These are phyloP conservation scores for Suhomyces emberorum DNA, from an alignment of 805 yeast species.

Conservation along the genomic window DNA sequence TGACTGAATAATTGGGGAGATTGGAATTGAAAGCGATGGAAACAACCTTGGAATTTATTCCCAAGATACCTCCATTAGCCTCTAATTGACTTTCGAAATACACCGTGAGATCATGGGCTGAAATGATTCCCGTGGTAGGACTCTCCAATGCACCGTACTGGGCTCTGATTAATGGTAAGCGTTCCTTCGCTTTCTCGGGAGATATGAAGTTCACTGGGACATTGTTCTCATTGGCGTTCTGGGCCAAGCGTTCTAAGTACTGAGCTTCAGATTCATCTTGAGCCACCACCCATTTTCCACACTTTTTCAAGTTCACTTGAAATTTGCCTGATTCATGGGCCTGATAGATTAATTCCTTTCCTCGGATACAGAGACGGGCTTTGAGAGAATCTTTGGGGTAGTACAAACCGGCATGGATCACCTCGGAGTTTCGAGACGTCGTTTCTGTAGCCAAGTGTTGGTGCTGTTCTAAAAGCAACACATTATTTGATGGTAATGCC, in stretches of 20 bases:
- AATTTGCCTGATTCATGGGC: constrained; percentile 35
- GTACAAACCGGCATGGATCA: constrained; percentile 87
- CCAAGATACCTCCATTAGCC: constrained; percentile 59
- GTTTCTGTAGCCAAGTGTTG: constrained; percentile 70
- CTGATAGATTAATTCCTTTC: constrained; percentile 65
- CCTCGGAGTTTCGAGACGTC: constrained; percentile 88
- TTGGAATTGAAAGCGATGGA: constrained; percentile 27
- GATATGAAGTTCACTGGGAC: constrained; percentile 59
- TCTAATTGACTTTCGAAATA: constrained; percentile 56
- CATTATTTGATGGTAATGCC: constrained; percentile 43
- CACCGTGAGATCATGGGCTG: constrained; percentile 73
- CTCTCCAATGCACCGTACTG: constrained; percentile 60
- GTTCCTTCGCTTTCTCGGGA: constrained; percentile 36
- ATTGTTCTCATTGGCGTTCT: constrained; percentile 47
- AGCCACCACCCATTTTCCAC: constrained; percentile 90
- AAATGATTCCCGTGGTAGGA: constrained; percentile 81
- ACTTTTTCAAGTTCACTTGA: constrained; percentile 50
- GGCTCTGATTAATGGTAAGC: constrained; percentile 70
- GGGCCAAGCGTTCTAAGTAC: constrained; percentile 52
- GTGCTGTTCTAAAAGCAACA: constrained; percentile 70
- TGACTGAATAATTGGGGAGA: constrained; percentile 20
- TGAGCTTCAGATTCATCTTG: constrained; percentile 64
- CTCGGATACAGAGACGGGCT: constrained; percentile 67
- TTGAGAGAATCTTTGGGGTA: constrained; percentile 69
- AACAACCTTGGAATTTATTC: constrained; percentile 57